A percentile compares a stretch with the other conserved stretches of the same genome.
Evolutionary conservation across 108 stramenopile genomes (phyloP).

Genomic region (Skeletonema marinoi): DNA sequence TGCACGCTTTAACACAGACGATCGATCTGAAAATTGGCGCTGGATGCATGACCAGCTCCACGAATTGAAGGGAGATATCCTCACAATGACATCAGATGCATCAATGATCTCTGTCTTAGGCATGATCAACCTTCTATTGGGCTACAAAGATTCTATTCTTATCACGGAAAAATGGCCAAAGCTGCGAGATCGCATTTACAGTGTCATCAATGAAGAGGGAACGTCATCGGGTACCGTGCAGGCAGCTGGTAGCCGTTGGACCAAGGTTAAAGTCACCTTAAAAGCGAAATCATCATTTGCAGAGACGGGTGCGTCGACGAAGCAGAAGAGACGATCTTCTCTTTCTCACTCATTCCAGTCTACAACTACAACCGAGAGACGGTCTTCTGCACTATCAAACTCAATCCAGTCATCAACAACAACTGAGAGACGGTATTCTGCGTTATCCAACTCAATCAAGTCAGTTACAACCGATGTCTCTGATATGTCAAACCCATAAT

Average conservation of each 20-base stretch:
- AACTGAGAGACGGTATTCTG: background rate
- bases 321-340: background rate
- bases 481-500: background rate
- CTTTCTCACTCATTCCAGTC: background rate
- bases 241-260: background rate
- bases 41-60: constrained; percentile 44
- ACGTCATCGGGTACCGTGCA: background rate
- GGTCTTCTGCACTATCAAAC: background rate
- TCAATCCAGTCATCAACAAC: background rate
- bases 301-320: background rate
- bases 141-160: background rate
- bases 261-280: background rate
- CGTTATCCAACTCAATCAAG: background rate
- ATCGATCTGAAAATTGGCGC: constrained; percentile 18
- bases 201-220: background rate
- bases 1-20: background rate
- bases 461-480: background rate
- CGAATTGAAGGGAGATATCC: constrained; percentile 48
- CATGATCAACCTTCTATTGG: constrained; percentile 3
- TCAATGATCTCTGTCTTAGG: background rate
- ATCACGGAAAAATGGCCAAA: background rate
- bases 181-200: constrained; percentile 1
- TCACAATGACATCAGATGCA: constrained; percentile 17
- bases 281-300: background rate
- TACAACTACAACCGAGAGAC: background rate